Conservation (phyloP, 768 basidiomycete genomes). For the Lactifluus echinatus region DNA sequence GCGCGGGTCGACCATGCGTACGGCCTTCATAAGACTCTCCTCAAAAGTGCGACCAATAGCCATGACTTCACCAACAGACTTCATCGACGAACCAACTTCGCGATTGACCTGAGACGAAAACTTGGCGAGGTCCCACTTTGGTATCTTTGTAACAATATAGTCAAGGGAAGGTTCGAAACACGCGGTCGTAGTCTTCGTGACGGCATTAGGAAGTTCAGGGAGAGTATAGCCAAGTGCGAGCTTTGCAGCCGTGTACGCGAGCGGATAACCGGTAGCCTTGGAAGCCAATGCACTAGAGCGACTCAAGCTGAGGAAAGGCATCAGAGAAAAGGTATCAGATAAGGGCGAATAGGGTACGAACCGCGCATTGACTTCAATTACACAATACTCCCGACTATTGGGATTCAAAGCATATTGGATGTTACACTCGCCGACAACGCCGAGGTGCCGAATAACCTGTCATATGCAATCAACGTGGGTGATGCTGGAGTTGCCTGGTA, state of each 20-base stretch:
- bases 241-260: constrained; percentile 98
- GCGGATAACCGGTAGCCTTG: constrained; percentile 97
- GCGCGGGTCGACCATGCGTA: constrained; percentile 93
- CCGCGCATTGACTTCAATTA: constrained; percentile 97
- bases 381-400: constrained; percentile 85
- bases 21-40: constrained; percentile 96
- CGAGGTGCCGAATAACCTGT: constrained; percentile 63
- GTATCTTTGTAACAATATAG: constrained; percentile 99
- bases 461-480: neutral
- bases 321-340: neutral
- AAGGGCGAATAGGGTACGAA: constrained; percentile 26
- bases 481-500: neutral
- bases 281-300: constrained; percentile 94
- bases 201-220: constrained; percentile 96
- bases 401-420: constrained; percentile 99
- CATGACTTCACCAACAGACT: constrained; percentile 99
- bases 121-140: constrained; percentile 99
- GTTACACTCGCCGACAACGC: constrained; percentile 92
- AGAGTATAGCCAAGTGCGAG: constrained; percentile 96
- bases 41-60: constrained; percentile 99
- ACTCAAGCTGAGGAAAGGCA: constrained; percentile 34
- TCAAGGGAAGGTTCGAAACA: constrained; percentile 99
- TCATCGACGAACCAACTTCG: constrained; percentile 96
- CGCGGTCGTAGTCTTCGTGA: constrained; percentile 98
- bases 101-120: constrained; percentile 92